phyloP scores from a whole-genome alignment of 2,329 filamentous ascomycete genomes.

The Sporothrix euskadiensis region DNA sequence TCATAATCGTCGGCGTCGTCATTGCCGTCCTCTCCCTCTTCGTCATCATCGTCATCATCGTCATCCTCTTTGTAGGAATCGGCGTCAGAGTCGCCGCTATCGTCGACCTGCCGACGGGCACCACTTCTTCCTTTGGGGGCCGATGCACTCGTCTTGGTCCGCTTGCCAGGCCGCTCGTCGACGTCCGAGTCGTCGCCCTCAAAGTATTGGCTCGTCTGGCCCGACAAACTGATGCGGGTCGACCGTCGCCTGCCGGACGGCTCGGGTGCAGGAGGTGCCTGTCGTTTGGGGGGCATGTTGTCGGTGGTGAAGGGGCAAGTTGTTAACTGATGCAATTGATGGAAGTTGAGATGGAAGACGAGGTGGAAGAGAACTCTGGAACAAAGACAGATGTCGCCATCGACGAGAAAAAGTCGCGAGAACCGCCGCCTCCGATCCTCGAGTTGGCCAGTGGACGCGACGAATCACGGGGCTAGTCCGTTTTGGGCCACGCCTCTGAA shows the following conservation, averaged over 20 bases:
- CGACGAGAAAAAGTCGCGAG: neutral
- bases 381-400: neutral
- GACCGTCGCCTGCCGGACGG: conserved; percentile 48
- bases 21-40: conserved; percentile 34
- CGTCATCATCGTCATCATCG: conserved; percentile 38
- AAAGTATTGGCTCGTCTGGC: conserved; percentile 55
- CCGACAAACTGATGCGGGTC: conserved; percentile 47
- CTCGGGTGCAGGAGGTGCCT: conserved; percentile 37
- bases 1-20: conserved; percentile 38
- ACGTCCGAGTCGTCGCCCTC: conserved; percentile 41
- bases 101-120: conserved; percentile 30
- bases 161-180: conserved; percentile 27
- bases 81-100: conserved; percentile 33
- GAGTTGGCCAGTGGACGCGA: conserved; percentile 16
- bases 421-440: neutral
- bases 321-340: neutral
- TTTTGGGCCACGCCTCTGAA: neutral
- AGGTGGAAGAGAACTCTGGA: neutral
- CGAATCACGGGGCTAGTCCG: conserved; percentile 20
- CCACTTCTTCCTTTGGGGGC: neutral
- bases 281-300: conserved; percentile 46
- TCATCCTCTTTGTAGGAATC: conserved; percentile 36
- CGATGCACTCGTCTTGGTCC: conserved; percentile 22
- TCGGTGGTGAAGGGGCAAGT: neutral
- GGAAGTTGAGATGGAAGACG: neutral